These are phyloP conservation scores for Rhodomyrtus psidioides DNA, from an alignment of 441 rosid genomes.

Conservation along the genomic window DNA sequence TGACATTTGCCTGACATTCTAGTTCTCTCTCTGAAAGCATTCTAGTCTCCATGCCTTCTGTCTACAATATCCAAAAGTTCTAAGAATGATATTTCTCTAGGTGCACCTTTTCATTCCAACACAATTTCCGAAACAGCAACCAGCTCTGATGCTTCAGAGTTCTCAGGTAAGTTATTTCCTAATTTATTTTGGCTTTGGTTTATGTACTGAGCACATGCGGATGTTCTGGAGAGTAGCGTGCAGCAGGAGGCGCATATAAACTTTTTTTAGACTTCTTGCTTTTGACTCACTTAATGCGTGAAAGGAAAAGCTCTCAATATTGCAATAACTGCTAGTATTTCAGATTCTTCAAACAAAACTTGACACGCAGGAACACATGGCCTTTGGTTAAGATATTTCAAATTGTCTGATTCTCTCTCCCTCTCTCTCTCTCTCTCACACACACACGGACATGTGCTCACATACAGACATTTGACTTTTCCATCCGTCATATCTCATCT, in stretches of 20 bases:
- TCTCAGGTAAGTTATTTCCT: constrained; percentile 45
- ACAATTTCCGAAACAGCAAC: constrained; percentile 86
- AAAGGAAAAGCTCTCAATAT: not conserved
- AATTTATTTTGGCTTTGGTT: not conserved
- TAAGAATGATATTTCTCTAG: constrained; percentile 25
- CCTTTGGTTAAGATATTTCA: not conserved
- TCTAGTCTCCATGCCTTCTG: not conserved
- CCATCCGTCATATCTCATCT: not conserved
- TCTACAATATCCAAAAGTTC: not conserved
- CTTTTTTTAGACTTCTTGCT: not conserved
- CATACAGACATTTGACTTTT: not conserved
- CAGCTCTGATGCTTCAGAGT: constrained; percentile 75
- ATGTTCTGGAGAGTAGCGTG: not conserved
- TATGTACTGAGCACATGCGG: not conserved
- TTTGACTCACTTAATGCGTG: not conserved
- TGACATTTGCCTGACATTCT: not conserved
- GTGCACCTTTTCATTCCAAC: constrained; percentile 59
- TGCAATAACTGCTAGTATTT: not conserved
- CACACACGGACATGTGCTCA: too few species aligned
- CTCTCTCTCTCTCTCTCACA: not conserved
- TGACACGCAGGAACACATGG: not conserved
- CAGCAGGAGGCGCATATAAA: not conserved
- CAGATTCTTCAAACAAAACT: not conserved
- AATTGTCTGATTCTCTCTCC: not conserved
- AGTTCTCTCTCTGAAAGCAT: not conserved